Conservation (phyloP, 257 asterid genomes). For the Solanum chiquidenum region DNA sequence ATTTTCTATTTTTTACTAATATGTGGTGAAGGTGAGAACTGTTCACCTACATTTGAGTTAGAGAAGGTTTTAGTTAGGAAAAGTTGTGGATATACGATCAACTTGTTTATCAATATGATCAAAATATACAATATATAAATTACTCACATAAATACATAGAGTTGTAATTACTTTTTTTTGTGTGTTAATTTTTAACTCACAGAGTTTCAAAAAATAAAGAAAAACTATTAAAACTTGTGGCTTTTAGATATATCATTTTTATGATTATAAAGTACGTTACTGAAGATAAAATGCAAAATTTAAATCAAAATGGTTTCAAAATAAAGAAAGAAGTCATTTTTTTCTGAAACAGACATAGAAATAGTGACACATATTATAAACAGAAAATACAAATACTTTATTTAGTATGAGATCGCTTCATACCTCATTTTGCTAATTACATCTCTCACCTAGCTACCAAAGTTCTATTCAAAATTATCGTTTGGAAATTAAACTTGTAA, state of each 20-base stretch:
- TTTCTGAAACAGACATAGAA: background rate
- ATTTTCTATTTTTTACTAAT: background rate
- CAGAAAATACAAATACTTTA: background rate
- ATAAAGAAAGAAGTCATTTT: background rate
- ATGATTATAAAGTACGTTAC: background rate
- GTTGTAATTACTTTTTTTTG: background rate
- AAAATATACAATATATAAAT: background rate
- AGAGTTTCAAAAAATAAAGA: too few species aligned
- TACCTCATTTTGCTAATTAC: background rate
- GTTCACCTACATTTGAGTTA: background rate
- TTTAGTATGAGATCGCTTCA: background rate
- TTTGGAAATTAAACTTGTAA: background rate
- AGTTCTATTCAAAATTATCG: background rate
- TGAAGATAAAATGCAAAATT: background rate
- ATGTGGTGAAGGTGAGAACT: background rate
- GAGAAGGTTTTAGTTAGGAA: background rate
- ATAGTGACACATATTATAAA: background rate
- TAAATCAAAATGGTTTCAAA: background rate
- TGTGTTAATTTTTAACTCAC: too few species aligned
- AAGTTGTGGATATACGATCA: background rate
- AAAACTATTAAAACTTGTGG: too few species aligned
- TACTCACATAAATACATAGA: too few species aligned
- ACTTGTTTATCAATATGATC: background rate
- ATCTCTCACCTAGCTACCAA: background rate
- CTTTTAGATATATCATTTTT: background rate